A percentile compares a stretch with the other conserved stretches of the same genome.
phyloP scores from a whole-genome alignment of 179 eudicot species.

The Corrigiola litoralis region DNA sequence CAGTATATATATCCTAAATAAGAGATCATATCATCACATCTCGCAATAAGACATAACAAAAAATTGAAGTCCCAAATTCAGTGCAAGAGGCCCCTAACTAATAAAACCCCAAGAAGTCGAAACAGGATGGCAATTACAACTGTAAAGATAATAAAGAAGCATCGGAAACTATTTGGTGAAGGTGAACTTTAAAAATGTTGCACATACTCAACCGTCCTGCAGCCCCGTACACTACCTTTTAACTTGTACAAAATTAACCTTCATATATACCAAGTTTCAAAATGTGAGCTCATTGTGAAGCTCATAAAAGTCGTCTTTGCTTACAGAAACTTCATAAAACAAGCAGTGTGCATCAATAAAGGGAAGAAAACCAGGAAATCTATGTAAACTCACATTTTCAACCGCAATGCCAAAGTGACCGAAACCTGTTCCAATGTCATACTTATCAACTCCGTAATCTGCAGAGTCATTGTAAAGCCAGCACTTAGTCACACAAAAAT shows the following conservation, averaged over 20 bases:
- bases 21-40: conserved; percentile 7
- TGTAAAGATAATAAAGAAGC: not conserved
- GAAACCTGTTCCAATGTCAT: conserved; percentile 62
- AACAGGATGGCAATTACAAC: not conserved
- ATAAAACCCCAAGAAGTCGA: not conserved
- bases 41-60: not conserved
- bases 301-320: not conserved
- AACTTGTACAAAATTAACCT: not conserved
- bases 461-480: conserved; percentile 10
- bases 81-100: not conserved
- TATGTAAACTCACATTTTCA: conserved; percentile 43
- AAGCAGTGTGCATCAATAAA: not conserved
- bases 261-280: not conserved
- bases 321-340: not conserved
- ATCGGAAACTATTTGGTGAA: not conserved
- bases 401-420: conserved; percentile 64
- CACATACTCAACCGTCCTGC: not conserved
- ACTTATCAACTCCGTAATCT: conserved; percentile 63
- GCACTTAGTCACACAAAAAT: not conserved
- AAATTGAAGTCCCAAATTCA: not conserved
- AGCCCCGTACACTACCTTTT: not conserved
- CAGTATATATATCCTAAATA: not conserved
- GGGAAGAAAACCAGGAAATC: not conserved
- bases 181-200: not conserved
- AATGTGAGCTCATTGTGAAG: not conserved